Percentiles rank a stretch among this genome's conserved stretches.
Evolutionary conservation across 73 alveolate genomes (phyloP).

Genomic region (Paramecium caudatum): DNA sequence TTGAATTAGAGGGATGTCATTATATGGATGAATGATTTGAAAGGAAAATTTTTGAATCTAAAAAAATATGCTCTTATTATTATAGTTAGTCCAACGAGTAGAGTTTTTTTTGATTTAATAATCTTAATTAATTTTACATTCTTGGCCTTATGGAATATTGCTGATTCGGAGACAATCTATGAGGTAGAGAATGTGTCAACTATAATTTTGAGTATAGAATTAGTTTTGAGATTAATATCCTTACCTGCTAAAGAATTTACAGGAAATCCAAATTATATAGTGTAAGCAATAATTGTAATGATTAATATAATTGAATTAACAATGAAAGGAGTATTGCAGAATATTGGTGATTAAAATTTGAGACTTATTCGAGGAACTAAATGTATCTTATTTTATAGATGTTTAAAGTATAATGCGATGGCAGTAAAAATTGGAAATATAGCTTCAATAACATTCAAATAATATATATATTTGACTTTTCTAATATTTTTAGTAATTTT

Average conservation of each 20-base stretch:
- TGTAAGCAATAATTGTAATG: background rate
- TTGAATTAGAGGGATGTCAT: conserved; percentile 5
- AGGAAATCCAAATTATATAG: background rate
- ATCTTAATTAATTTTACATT: conserved; percentile 23
- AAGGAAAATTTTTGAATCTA: background rate
- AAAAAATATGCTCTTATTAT: background rate
- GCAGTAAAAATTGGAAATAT: conserved; percentile 58
- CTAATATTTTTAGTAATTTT: conserved; percentile 21
- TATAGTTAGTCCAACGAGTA: conserved; percentile 2
- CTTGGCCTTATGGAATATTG: conserved; percentile 6
- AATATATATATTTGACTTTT: conserved; percentile 40
- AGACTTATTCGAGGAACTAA: conserved; percentile 52
- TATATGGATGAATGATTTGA: conserved; percentile 21
- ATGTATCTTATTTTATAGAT: conserved; percentile 23
- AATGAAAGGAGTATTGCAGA: background rate
- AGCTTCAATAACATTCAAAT: conserved; percentile 47
- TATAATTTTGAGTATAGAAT: background rate
- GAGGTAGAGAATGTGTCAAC: conserved; percentile 37
- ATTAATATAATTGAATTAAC: conserved; percentile 41
- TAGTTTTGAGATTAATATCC: background rate
- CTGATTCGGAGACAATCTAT: background rate
- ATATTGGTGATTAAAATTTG: conserved; percentile 1
- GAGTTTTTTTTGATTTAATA: conserved; percentile 22
- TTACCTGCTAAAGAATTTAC: background rate
- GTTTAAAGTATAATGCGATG: conserved; percentile 24